Percentiles rank a stretch among this genome's conserved stretches.
Evolutionary conservation across 2,329 filamentous ascomycete species (phyloP).

Genomic region (Phialemonium atrogriseum): DNA sequence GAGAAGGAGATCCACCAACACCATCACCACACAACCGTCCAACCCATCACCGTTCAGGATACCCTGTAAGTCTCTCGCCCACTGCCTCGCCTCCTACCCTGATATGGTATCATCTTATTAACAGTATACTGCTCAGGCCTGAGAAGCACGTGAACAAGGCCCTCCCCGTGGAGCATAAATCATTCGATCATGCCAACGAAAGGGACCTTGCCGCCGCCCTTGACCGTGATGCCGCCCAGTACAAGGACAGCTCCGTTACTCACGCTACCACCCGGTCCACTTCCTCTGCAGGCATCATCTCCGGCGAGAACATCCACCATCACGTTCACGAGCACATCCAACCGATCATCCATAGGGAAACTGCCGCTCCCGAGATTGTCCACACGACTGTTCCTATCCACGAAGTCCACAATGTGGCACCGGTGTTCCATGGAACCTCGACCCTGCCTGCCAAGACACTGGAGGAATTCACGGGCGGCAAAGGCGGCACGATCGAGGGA

Average conservation of each 20-base stretch:
- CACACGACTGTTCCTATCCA: constrained; percentile 68
- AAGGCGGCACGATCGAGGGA: constrained; percentile 37
- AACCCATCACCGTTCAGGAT: too few species aligned
- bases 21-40: constrained; percentile 62
- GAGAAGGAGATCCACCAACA: constrained; percentile 65
- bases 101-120: too few species aligned
- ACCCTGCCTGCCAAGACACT: constrained; percentile 56
- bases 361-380: constrained; percentile 56
- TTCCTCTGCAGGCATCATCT: constrained; percentile 37
- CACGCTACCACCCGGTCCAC: constrained; percentile 40
- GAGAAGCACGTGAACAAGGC: constrained; percentile 14
- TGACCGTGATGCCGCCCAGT: constrained; percentile 43
- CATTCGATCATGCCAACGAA: constrained; percentile 52
- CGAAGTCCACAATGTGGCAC: constrained; percentile 60
- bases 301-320: constrained; percentile 57
- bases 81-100: too few species aligned
- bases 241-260: constrained; percentile 39
- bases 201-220: constrained; percentile 36
- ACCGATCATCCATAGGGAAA: constrained; percentile 63
- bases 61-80: constrained; percentile 36
- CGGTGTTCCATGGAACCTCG: constrained; percentile 58
- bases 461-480: constrained; percentile 53
- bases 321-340: constrained; percentile 61
- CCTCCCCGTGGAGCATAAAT: constrained; percentile 53
- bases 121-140: background rate